Base-by-base conservation (phyloP, 768 basidiomycete genomes). In the Gloeopeniophorella convolvens region DNA sequence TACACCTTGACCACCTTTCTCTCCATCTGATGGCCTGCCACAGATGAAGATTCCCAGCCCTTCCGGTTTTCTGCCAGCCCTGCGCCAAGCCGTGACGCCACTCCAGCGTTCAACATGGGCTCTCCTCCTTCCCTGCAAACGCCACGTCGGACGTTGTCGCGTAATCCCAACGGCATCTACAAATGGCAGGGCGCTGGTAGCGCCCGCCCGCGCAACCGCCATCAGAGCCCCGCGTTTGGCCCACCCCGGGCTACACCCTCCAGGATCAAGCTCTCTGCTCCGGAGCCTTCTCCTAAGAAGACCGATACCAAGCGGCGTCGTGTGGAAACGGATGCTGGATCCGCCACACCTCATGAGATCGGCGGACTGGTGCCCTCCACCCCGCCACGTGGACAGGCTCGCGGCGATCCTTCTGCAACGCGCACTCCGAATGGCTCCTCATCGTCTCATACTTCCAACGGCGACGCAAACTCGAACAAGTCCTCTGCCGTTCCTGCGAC, bases 161-260 rank as follows among this genome's bases (percentile, higher is more conserved):
- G 70, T 61, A 90, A 90, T 59, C 87, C 87, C 0, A 90, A 89
- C 61, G 87, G 87, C 18, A 61, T 68, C 28, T 84, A 84, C 65
- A 73, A 74, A 41, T 88, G 83, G 82, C 76, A 81, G 56, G 88
- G 87, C n/a, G 82, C 71, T 27, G 85, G 86, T 35, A 87, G 83
- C 58, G 79, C 87, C 11, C 80, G 75, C 58, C 68, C 72, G 16
- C 76, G 77, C 40, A 88, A 85, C 63, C 80, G 85, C 35, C 85
- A 80, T 61, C 75, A 78, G 44, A 86, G 85, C 8, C 85, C 86
- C 39, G 82, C 80, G 4, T 88, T 89, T 60, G 78, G 81, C 4
- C 40, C 60, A 1, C 71, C 80, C 18, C 70, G 78, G 11, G 66
- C 76, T 15, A 59, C 72, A 36, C 69, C 74, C 28, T 64, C 75